Conservation (phyloP, 1,284 basidiomycete species). For the Marasmius fiardii region DNA sequence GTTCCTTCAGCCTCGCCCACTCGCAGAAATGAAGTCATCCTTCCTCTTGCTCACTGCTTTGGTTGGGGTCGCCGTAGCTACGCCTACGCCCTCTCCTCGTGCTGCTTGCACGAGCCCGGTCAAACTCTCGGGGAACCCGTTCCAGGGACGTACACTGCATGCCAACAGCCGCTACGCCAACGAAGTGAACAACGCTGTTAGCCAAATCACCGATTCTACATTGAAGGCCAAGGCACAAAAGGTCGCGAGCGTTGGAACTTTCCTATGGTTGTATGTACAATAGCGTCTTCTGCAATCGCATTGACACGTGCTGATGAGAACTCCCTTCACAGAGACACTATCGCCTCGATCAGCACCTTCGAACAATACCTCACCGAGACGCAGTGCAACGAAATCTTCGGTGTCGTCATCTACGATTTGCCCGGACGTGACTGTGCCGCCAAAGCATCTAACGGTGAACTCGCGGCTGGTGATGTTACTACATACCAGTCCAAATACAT, state of each 20-base stretch:
- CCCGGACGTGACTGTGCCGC: constrained; percentile 44
- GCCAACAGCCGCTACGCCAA: background rate
- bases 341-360: constrained; percentile 8
- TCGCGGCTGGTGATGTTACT: constrained; percentile 33
- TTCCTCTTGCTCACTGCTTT: background rate
- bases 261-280: constrained; percentile 38
- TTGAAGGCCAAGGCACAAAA: constrained; percentile 29
- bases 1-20: background rate
- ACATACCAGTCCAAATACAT: constrained; percentile 38
- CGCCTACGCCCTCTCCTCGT: background rate
- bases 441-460: constrained; percentile 41
- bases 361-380: constrained; percentile 7
- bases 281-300: constrained; percentile 29
- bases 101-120: background rate
- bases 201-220: constrained; percentile 23
- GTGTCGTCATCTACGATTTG: constrained; percentile 36
- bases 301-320: constrained; percentile 3
- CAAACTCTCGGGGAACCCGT: constrained; percentile 1
- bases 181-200: background rate
- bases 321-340: constrained; percentile 6
- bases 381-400: constrained; percentile 5
- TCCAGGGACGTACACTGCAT: background rate
- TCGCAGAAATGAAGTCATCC: background rate
- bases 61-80: background rate
- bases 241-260: constrained; percentile 37